Evolutionary conservation across 2,329 filamentous ascomycete genomes (phyloP).

Genomic region (Dryadomyces sulphureus): DNA sequence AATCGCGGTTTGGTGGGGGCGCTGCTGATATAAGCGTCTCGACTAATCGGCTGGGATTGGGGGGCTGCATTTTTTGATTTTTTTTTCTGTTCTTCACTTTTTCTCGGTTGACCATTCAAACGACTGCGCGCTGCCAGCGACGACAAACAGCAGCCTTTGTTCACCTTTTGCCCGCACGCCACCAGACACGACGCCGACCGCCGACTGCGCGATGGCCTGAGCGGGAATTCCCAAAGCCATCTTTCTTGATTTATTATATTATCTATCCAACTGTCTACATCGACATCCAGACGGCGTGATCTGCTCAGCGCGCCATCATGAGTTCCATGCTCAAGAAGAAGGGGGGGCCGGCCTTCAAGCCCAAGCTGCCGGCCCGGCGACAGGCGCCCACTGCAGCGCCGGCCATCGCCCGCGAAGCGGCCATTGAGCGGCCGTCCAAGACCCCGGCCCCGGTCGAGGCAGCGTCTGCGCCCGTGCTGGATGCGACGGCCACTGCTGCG

Average conservation of each 20-base stretch:
- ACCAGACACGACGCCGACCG: too few species aligned
- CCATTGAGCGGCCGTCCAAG: constrained; percentile 18
- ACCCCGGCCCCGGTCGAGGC: background rate
- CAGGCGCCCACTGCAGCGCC: constrained; percentile 31
- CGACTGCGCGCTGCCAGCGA: too few species aligned
- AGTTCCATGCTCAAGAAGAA: constrained; percentile 50
- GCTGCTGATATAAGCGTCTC: background rate
- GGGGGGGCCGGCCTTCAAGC: constrained; percentile 50
- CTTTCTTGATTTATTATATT: too few species aligned
- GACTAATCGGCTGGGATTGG: background rate
- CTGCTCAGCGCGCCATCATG: constrained; percentile 9
- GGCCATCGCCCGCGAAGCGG: constrained; percentile 22
- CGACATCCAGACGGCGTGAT: background rate
- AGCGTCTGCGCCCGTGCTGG: background rate
- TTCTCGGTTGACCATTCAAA: background rate
- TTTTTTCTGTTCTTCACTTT: background rate
- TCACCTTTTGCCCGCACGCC: too few species aligned
- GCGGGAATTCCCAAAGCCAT: too few species aligned
- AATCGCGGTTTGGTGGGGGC: constrained; percentile 6
- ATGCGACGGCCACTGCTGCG: background rate
- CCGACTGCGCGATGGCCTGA: too few species aligned
- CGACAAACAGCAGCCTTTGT: too few species aligned
- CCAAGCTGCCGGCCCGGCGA: constrained; percentile 42
- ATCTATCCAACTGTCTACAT: background rate
- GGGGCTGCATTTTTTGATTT: background rate